Evolutionary conservation across 306 rosid genomes (phyloP).

Genomic region (Castanea sativa): DNA sequence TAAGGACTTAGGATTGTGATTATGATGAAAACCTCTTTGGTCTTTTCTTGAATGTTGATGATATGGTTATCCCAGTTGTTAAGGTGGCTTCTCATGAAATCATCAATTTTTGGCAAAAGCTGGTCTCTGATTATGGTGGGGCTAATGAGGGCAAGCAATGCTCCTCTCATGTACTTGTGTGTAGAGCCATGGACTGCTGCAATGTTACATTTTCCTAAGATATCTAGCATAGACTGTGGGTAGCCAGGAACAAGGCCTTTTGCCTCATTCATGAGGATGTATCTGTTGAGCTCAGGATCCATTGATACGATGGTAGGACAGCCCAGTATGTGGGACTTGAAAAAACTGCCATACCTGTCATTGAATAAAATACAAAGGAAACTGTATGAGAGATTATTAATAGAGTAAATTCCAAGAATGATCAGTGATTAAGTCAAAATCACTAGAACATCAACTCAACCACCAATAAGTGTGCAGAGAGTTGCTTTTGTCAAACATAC

Average conservation of each 20-base stretch:
- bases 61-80: conserved; percentile 55
- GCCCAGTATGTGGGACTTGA: conserved; percentile 95
- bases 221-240: conserved; percentile 92
- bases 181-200: conserved; percentile 97
- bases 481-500: conserved; percentile 13
- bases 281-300: conserved; percentile 92
- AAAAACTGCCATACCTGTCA: conserved; percentile 88
- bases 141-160: conserved; percentile 73
- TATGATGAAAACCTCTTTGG: conserved; percentile 61
- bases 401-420: conserved; percentile 33
- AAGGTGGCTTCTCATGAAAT: conserved; percentile 71
- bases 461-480: conserved; percentile 20
- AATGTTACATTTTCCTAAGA: conserved; percentile 83
- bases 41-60: conserved; percentile 86
- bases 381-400: conserved; percentile 21
- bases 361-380: conserved; percentile 11
- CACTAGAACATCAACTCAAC: conserved; percentile 19
- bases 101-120: conserved; percentile 74
- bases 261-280: conserved; percentile 85
- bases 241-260: conserved; percentile 97
- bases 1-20: not conserved
- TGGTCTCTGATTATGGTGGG: conserved; percentile 65
- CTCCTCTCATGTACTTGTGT: conserved; percentile 88
- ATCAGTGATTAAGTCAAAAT: conserved; percentile 27
- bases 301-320: conserved; percentile 94